phyloP scores from a whole-genome alignment of 2,329 filamentous ascomycete genomes.

The Colletotrichum tamarilloi region DNA sequence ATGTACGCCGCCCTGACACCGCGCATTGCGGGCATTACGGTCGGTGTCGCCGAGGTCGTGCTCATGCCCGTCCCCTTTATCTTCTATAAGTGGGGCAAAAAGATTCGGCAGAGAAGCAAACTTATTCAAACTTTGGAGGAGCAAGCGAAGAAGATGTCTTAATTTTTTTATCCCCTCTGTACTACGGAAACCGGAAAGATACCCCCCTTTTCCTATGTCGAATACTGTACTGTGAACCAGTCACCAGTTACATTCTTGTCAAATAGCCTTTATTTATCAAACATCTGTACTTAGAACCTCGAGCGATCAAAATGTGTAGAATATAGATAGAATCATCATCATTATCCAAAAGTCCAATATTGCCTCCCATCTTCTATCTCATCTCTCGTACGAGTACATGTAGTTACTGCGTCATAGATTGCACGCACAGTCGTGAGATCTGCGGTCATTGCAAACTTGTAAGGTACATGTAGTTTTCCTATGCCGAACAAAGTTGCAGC shows the following conservation, averaged over 20 bases:
- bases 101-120: slow-evolving; percentile 30
- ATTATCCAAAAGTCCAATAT: neutral
- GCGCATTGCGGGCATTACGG: slow-evolving; percentile 67
- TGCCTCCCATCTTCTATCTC: neutral
- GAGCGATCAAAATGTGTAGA: neutral
- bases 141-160: slow-evolving; percentile 30
- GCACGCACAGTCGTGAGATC: neutral
- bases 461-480: neutral
- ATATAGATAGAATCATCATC: neutral
- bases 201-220: slow-evolving; percentile 20
- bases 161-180: neutral
- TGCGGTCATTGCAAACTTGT: too few relatives aligned
- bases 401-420: neutral
- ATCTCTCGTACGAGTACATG: neutral
- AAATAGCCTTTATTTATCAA: neutral
- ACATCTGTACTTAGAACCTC: slow-evolving; percentile 7
- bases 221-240: slow-evolving; percentile 22
- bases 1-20: slow-evolving; percentile 69
- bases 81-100: slow-evolving; percentile 59
- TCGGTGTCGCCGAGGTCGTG: slow-evolving; percentile 47
- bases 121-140: slow-evolving; percentile 34
- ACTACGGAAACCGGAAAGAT: slow-evolving; percentile 18
- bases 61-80: slow-evolving; percentile 72
- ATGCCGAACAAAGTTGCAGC: slow-evolving; percentile 14
- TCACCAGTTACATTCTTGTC: slow-evolving; percentile 22